Evolutionary conservation across 805 yeast species (phyloP).

Genomic region (Lachancea waltii): DNA sequence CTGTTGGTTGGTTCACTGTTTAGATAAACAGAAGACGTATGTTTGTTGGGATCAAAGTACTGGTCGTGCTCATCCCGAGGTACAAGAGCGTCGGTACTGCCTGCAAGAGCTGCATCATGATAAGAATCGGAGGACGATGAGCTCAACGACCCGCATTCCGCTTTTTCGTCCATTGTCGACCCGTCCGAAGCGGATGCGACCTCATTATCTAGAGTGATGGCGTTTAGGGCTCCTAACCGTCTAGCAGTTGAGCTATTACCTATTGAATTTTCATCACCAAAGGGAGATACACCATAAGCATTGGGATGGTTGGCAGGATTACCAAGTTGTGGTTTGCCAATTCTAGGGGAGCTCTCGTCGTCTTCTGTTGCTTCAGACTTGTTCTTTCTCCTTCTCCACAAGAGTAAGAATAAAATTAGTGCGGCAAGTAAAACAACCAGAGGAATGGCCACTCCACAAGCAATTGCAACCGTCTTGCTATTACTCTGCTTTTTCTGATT

Average conservation of each 20-base stretch:
- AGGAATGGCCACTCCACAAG: conserved; percentile 85
- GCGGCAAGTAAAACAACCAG: conserved; percentile 44
- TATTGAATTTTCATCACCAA: conserved; percentile 23
- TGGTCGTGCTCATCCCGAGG: conserved; percentile 23
- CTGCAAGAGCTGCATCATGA: conserved; percentile 36
- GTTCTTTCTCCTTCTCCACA: conserved; percentile 42
- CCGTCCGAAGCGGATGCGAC: conserved; percentile 49
- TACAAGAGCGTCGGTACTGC: conserved; percentile 37
- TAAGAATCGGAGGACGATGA: conserved; percentile 23
- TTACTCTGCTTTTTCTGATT: conserved; percentile 33
- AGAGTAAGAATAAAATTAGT: conserved; percentile 48
- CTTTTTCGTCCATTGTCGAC: conserved; percentile 32
- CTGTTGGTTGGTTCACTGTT: conserved; percentile 32
- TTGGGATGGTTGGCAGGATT: conserved; percentile 34
- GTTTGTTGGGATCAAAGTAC: conserved; percentile 25
- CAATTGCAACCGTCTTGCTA: conserved; percentile 69
- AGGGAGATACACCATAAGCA: conserved; percentile 22
- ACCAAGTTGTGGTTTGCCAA: conserved; percentile 37
- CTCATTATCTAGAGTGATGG: conserved; percentile 43
- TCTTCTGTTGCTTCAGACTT: conserved; percentile 21
- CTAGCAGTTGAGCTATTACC: conserved; percentile 26
- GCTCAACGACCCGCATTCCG: conserved; percentile 22
- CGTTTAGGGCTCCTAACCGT: conserved; percentile 45
- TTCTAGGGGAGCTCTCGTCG: conserved; percentile 29
- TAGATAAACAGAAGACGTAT: conserved; percentile 30